Conservation (phyloP, 140 eudicot species). For the Flaveria floridana region DNA sequence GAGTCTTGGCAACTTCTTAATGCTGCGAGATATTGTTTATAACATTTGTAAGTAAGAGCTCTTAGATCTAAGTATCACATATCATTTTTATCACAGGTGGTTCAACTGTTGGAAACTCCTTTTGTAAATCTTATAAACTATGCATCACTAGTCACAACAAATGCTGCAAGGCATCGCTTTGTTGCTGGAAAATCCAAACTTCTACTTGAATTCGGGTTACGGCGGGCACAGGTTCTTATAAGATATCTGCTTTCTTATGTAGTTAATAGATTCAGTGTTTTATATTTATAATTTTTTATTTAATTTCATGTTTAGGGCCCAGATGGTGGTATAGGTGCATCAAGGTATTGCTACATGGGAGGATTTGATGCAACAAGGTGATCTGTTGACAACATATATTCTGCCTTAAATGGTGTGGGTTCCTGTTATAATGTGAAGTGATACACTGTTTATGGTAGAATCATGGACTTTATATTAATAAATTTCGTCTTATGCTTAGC, state of each 20-base stretch:
- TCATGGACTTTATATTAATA: neutral
- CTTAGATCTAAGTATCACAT: neutral
- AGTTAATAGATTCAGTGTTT: neutral
- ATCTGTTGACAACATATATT: conserved; percentile 24
- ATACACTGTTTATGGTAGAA: neutral
- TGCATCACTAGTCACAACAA: conserved; percentile 90
- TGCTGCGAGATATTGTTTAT: neutral
- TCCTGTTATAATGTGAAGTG: conserved; percentile 2
- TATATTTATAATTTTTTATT: neutral
- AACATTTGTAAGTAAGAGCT: neutral
- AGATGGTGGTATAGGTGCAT: conserved; percentile 95
- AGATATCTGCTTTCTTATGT: neutral
- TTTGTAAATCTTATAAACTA: conserved; percentile 82
- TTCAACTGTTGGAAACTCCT: conserved; percentile 88
- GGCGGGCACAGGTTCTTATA: conserved; percentile 84
- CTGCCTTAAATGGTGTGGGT: conserved; percentile 21
- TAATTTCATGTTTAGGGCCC: conserved; percentile 58
- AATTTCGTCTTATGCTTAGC: neutral
- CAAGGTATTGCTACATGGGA: conserved; percentile 93
- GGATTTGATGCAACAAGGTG: conserved; percentile 99
- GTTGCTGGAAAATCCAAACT: conserved; percentile 94
- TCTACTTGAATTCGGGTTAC: conserved; percentile 88
- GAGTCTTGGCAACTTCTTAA: conserved; percentile 36
- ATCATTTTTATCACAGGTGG: conserved; percentile 54
- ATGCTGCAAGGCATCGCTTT: conserved; percentile 95